Evolutionary conservation across 345 rosid species (phyloP).

Genomic region (Rhodamnia rubescens): DNA sequence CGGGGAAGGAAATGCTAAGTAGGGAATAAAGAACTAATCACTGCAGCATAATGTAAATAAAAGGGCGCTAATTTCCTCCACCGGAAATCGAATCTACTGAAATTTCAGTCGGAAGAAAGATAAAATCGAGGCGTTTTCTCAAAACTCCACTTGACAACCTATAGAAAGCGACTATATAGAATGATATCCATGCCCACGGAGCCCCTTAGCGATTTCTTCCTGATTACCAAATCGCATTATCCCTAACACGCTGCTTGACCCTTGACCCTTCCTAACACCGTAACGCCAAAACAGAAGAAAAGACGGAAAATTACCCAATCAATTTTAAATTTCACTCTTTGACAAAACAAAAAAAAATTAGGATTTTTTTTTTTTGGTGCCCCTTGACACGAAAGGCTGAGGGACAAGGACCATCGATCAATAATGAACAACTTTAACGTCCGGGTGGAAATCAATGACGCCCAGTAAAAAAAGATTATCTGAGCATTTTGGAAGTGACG

Average conservation of each 20-base stretch:
- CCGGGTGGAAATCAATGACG: not conserved
- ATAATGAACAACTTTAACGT: not conserved
- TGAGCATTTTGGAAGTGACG: not conserved
- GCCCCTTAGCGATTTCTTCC: not conserved
- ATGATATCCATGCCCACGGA: not conserved
- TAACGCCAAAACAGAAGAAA: not conserved
- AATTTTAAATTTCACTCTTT: fast-evolving
- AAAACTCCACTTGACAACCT: not conserved
- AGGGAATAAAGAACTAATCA: not conserved
- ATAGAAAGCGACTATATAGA: not conserved
- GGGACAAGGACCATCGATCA: not conserved
- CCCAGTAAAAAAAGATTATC: not conserved
- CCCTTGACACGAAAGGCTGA: not conserved
- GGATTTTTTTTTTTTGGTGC: too few relatives aligned
- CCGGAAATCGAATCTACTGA: not conserved
- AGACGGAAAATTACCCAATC: not conserved
- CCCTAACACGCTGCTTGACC: not conserved
- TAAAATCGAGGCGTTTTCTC: not conserved
- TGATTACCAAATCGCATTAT: not conserved
- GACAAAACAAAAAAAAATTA: not conserved
- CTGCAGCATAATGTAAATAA: not conserved
- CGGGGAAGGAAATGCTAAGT: not conserved
- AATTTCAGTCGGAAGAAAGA: not conserved
- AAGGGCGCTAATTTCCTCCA: not conserved
- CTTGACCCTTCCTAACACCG: fast-evolving